phyloP scores from a whole-genome alignment of 1,284 basidiomycete genomes.

The Fomitopsis palustris region DNA sequence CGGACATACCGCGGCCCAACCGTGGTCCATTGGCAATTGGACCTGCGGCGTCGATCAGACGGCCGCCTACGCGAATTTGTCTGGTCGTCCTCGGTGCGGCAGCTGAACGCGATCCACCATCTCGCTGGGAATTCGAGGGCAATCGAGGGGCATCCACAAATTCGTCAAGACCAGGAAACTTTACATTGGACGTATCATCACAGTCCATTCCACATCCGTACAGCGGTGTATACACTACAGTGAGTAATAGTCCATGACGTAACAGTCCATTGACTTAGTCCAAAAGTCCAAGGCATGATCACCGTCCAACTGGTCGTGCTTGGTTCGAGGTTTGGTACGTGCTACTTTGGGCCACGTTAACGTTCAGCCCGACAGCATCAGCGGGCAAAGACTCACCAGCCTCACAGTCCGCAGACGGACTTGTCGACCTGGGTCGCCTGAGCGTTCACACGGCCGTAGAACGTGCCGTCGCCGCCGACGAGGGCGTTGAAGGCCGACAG shows the following conservation, averaged over 20 bases:
- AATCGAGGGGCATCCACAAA: background rate
- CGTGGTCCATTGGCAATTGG: no score
- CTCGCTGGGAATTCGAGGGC: background rate
- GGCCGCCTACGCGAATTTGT: background rate
- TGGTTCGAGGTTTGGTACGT: background rate
- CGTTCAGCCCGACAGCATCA: background rate
- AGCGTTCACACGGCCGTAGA: slow-evolving; percentile 22
- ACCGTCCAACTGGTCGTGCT: background rate
- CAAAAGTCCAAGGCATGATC: background rate
- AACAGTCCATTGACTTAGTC: background rate
- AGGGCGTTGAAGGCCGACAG: slow-evolving; percentile 27
- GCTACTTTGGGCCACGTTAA: background rate
- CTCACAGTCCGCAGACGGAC: slow-evolving; percentile 24
- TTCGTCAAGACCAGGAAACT: background rate
- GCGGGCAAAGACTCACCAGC: background rate
- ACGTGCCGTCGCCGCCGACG: slow-evolving; percentile 20
- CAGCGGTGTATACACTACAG: background rate
- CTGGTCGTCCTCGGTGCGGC: no score
- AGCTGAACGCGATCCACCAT: background rate
- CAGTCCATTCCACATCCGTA: background rate
- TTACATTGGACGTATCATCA: background rate
- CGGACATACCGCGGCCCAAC: no score
- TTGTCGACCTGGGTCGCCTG: slow-evolving; percentile 19
- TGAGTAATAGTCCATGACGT: background rate
- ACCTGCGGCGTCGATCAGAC: background rate